Base-by-base conservation (phyloP, 805 yeast species). In the Candida golubevii region DNA sequence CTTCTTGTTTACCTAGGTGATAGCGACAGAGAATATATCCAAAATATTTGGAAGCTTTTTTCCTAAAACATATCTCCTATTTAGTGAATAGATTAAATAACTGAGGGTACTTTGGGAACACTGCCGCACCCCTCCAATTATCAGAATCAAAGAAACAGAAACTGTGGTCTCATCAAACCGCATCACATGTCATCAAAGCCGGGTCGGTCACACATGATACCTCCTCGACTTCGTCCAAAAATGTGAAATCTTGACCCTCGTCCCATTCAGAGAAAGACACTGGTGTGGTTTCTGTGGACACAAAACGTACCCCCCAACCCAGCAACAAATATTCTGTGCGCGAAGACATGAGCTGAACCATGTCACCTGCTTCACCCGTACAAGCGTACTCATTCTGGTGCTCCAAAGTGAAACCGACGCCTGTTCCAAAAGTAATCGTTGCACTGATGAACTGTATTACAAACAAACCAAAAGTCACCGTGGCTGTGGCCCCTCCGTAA, bases 301-400 rank as follows among this genome's bases (percentile, higher is more conserved):
- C 15, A 2, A 35, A 37, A 27, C 53, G 42, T 23, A 34, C 23
- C 32, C 32, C 27, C 53, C 53, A 46, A 7, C 33, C 46, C 28
- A 15, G 32, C 10, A 48, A 36, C 11, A 4, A 23, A 33, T 48
- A 48, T 8, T 34, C 33, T 4, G 44, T 41, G 9, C 33, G 23
- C 12, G 14, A 30, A 6, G 37, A 15, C 12, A 46, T 30, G n/a
- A 50, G 38, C 36, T 50, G 54, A 8, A 46, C 47, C 5, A 33
- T 37, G 26, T 41, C 38, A 3, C 51, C 51, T 6, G 42, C 38
- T 27, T 3, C 26, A 12, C 40, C 48, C 23, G 34, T 31, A 28
- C 54, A 50, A 8, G 38, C 38, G 27, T 45, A 46, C 41, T 50
- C 54, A 5, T 33, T 38, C 39, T 41, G 50, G 9, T 39, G 30